Conservation (phyloP, 306 rosid species). For the Neltuma alba region DNA sequence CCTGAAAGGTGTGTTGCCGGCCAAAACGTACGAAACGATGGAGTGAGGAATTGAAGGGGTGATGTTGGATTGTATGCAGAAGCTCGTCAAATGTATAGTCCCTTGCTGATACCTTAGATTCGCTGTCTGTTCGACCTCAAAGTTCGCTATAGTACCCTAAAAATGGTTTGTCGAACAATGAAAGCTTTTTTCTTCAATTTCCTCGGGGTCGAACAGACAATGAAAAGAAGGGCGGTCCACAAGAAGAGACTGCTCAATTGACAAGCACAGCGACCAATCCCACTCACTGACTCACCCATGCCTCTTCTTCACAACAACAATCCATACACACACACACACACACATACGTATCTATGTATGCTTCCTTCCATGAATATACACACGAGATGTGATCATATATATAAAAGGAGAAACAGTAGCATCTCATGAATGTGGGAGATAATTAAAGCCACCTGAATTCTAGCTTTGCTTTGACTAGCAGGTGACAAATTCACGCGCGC, state of each 20-base stretch:
- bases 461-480: no score
- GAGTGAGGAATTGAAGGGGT: neutral
- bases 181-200: neutral
- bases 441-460: no score
- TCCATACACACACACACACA: no score
- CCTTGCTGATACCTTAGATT: constrained; percentile 38
- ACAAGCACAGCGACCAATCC: neutral
- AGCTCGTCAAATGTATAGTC: constrained; percentile 38
- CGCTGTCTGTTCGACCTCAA: constrained; percentile 37
- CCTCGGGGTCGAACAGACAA: neutral
- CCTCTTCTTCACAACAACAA: neutral
- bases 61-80: constrained; percentile 43
- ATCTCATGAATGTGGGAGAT: no score
- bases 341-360: no score
- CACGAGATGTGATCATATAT: no score
- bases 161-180: neutral
- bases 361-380: no score
- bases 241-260: neutral
- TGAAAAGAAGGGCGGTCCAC: neutral
- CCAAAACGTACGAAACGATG: no score
- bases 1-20: neutral
- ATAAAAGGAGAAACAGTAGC: no score
- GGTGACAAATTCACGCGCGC: no score
- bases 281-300: neutral
- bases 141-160: neutral